Base-by-base conservation (phyloP, 1,284 basidiomycete genomes). In the Tilletia horrida region DNA sequence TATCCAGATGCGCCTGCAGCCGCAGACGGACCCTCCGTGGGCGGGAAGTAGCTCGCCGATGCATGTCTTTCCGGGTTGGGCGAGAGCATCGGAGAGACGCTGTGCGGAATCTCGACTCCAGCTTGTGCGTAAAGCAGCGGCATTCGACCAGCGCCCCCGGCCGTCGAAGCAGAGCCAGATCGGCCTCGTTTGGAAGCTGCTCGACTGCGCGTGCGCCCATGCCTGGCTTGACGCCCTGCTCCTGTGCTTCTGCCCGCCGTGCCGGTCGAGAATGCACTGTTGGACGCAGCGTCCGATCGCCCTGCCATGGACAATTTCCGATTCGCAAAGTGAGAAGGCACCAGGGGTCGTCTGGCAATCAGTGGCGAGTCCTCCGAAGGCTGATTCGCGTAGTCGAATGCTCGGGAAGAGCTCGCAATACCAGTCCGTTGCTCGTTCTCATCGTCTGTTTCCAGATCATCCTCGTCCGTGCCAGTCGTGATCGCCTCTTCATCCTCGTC, bases 321-420 rank as follows among this genome's bases (percentile, higher is more conserved):
- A 68, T 77, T 73, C n/a, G 74, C 76, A 71, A 78, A 79, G 66
- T 81, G 76, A 13, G 74, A 21, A 13, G 80, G 80, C 2, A 74
- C 69, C 52, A 81, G 69, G 45, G 80, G 78, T 21, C 64, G 48
- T n/a, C 63, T 73, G 9, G 70, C 66, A 47, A 74, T 45, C 42
- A 74, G 52, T 2, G 68, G 48, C 27, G 74, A 70, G 27, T 66
- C 66, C 31, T 76, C 76, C 29, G 66, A 23, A 50, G 57, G 55
- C 3, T 52, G 50, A 21, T 59, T 35, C 13, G 27, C 27, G 2
- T 25, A 18, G 29, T 40, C 27, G 55, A 59, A 40, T 6, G 55
- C 55, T 16, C 31, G 55, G 27, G 16, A 25, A 3, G 55, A 59
- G 18, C 55, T 16, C 3, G 25, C 27, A 3, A 40, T 18, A 11